A percentile compares a stretch with the other conserved stretches of the same genome.
Conservation (phyloP, 2,329 filamentous ascomycete genomes). For the Ophiocordyceps polyrhachis-furcata region DNA sequence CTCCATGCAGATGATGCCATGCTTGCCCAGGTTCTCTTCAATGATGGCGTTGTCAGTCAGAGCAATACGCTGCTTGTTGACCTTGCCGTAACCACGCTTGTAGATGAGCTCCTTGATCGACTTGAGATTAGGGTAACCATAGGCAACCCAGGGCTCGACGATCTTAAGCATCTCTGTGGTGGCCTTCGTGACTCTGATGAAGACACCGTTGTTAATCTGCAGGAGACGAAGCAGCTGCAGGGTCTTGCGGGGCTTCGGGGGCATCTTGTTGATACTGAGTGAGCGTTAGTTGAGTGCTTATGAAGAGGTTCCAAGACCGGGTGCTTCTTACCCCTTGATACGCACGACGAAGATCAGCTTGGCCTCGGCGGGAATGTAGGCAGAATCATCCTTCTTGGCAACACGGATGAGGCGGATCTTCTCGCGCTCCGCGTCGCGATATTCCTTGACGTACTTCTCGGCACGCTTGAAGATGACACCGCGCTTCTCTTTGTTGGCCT, state of each 20-base stretch:
- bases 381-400: constrained; percentile 80
- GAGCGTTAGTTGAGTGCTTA: constrained; percentile 1
- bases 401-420: constrained; percentile 83
- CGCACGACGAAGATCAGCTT: constrained; percentile 96
- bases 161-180: constrained; percentile 95
- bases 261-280: constrained; percentile 98
- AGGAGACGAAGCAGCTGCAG: constrained; percentile 97
- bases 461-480: constrained; percentile 98
- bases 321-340: constrained; percentile 68
- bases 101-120: constrained; percentile 97
- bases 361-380: constrained; percentile 85
- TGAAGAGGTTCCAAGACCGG: constrained; percentile 1
- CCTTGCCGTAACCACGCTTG: constrained; percentile 99
- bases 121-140: constrained; percentile 99
- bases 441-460: constrained; percentile 99
- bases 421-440: constrained; percentile 95
- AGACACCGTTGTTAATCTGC: constrained; percentile 99
- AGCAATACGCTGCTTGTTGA: constrained; percentile 93
- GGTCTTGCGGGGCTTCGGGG: constrained; percentile 99
- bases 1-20: constrained; percentile 98
- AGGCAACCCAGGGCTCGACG: constrained; percentile 97
- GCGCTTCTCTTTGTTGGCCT: constrained; percentile 99
- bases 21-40: constrained; percentile 92
- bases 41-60: constrained; percentile 97
- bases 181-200: constrained; percentile 94